Evolutionary conservation across 2,329 filamentous ascomycete genomes (phyloP).

Genomic region (Arthrobotrys iridis): DNA sequence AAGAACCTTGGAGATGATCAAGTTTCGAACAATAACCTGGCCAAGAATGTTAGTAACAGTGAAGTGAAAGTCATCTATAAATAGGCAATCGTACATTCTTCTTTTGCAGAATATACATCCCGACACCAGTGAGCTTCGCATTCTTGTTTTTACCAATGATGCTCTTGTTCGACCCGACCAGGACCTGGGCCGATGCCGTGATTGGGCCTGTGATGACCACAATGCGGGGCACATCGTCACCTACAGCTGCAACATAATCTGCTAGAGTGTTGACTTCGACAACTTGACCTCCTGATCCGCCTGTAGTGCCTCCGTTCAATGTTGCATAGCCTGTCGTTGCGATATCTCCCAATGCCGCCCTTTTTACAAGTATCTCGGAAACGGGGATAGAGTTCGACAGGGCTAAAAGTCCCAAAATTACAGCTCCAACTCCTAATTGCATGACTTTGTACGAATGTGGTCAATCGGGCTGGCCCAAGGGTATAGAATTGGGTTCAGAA

Average conservation of each 20-base stretch:
- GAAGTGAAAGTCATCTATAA: slow-evolving; percentile 18
- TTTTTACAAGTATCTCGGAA: background rate
- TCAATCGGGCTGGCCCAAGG: no score
- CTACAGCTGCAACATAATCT: slow-evolving; percentile 66
- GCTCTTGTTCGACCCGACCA: slow-evolving; percentile 66
- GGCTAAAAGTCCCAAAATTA: background rate
- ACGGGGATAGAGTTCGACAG: background rate
- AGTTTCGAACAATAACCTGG: slow-evolving; percentile 73
- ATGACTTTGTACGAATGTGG: background rate
- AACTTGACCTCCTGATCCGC: slow-evolving; percentile 68
- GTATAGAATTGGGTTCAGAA: no score
- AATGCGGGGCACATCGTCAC: slow-evolving; percentile 64
- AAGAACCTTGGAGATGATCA: slow-evolving; percentile 69
- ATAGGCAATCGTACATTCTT: slow-evolving; percentile 48
- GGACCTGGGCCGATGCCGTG: slow-evolving; percentile 62
- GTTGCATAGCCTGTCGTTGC: slow-evolving; percentile 63
- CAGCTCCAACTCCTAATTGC: background rate
- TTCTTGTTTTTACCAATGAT: slow-evolving; percentile 64
- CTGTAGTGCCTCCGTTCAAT: slow-evolving; percentile 67
- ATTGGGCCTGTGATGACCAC: slow-evolving; percentile 65
- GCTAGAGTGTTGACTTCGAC: slow-evolving; percentile 68
- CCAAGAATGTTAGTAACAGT: slow-evolving; percentile 49
- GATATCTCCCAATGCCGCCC: slow-evolving; percentile 55
- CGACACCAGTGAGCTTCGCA: slow-evolving; percentile 55
- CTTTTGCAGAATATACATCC: slow-evolving; percentile 59